Base-by-base conservation (phyloP, 768 basidiomycete species). In the Tremella mesenterica region DNA sequence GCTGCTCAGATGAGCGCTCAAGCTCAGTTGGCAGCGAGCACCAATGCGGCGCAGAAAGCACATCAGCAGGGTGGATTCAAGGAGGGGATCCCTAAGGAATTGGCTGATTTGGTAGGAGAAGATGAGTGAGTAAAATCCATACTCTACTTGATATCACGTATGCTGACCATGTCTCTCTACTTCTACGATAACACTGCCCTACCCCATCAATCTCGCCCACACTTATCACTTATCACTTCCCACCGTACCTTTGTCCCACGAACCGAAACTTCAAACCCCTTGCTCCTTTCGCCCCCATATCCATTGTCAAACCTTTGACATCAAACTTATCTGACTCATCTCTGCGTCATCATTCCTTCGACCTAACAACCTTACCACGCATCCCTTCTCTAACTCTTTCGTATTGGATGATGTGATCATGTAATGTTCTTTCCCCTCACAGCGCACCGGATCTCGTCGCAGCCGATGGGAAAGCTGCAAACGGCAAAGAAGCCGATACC, bases 1-100 rank as follows among this genome's bases (percentile, higher is more conserved):
- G 65, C 69, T 34, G 65, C 71, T 48, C 72, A 72, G 56, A 54
- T 71, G 28, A 54, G 54, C 33, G 69, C 86, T 53, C 83, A 85
- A 46, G 88, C 91, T 68, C 88, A 87, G 68, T 80, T 88, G 60
- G 80, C 63, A 12, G 72, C 72, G 41, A 64, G 61, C 39, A 60
- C 81, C 46, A 72, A 74, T 46, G 71, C 72, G 29, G 66, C 69
- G 21, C 69, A 72, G 60, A 58, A 57, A 18, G 68, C 69, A 78
- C 50, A 76, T 82, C 61, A 81, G 80, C 63, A 75, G 25, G 67
- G 70, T 48, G 81, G 78, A 27, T 85, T 83, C 28, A 84, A 83
- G 26, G 81, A 81, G 1, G 77, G 77, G 41, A 78, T 79, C 44
- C 90, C 89, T 51, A 85, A 88, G 64, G 81, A 86, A 20, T 46